phyloP scores from a whole-genome alignment of 176 grass and related monocot species.

The Eragrostis curvula region DNA sequence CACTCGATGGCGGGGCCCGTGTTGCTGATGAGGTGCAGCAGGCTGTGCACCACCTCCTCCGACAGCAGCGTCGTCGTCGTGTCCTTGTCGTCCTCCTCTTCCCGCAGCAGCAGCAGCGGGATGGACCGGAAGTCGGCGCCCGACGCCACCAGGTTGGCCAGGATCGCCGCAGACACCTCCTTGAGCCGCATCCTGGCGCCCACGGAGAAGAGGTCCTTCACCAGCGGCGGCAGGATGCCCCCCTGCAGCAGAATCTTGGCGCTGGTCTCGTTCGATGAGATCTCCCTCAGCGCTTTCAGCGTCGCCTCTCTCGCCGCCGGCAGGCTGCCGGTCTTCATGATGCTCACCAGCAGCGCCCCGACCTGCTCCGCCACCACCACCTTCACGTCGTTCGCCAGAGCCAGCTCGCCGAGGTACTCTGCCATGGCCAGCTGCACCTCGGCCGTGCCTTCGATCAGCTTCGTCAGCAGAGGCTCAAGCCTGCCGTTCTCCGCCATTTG shows the following conservation, averaged over 20 bases:
- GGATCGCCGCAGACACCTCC: conserved; percentile 74
- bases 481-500: conserved; percentile 89
- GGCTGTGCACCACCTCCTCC: conserved; percentile 73
- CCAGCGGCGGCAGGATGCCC: conserved; percentile 75
- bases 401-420: conserved; percentile 70
- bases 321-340: conserved; percentile 53
- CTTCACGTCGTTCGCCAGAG: conserved; percentile 72
- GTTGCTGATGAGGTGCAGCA: conserved; percentile 87
- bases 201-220: conserved; percentile 67
- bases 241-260: conserved; percentile 64
- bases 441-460: conserved; percentile 53
- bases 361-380: conserved; percentile 66
- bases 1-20: conserved; percentile 69
- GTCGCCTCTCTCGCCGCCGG: conserved; percentile 70
- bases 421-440: conserved; percentile 74
- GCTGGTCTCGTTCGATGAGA: conserved; percentile 74
- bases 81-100: conserved; percentile 46
- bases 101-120: neutral
- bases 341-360: conserved; percentile 58
- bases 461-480: conserved; percentile 69
- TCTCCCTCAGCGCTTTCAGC: conserved; percentile 70
- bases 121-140: conserved; percentile 53
- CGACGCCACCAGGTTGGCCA: conserved; percentile 68
- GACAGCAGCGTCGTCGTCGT: conserved; percentile 57
- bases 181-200: conserved; percentile 69